Evolutionary conservation across 1,284 basidiomycete species (phyloP).

Genomic region (Laetiporus sulphureus): DNA sequence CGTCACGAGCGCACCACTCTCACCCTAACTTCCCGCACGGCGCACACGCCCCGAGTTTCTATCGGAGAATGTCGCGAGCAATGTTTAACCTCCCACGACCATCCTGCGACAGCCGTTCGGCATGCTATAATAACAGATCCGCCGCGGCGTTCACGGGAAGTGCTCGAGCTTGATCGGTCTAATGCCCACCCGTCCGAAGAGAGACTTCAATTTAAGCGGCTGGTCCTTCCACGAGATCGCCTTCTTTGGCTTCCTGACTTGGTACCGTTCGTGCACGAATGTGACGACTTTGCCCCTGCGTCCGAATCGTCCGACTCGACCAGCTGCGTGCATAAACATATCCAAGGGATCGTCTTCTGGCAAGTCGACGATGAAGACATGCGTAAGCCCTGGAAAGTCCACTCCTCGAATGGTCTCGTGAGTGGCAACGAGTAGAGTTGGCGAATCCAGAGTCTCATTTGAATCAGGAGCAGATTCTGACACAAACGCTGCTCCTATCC

Average conservation of each 20-base stretch:
- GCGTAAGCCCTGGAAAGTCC: slow-evolving; percentile 62
- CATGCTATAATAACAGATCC: neutral
- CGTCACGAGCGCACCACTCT: too few species aligned
- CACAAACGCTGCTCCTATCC: slow-evolving; percentile 39
- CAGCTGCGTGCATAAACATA: slow-evolving; percentile 63
- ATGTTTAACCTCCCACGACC: slow-evolving; percentile 1
- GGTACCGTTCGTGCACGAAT: slow-evolving; percentile 37
- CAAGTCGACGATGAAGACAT: slow-evolving; percentile 67
- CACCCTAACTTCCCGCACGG: too few species aligned
- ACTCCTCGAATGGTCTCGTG: slow-evolving; percentile 62
- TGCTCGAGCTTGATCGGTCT: slow-evolving; percentile 29
- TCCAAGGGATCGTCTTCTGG: slow-evolving; percentile 47
- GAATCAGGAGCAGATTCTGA: too few species aligned
- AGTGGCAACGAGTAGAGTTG: slow-evolving; percentile 61
- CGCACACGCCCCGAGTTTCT: too few species aligned
- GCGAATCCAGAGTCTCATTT: too few species aligned
- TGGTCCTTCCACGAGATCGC: slow-evolving; percentile 30
- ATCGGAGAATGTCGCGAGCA: too few species aligned
- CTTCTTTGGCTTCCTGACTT: slow-evolving; percentile 22
- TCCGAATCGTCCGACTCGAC: slow-evolving; percentile 71
- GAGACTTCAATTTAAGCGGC: slow-evolving; percentile 35
- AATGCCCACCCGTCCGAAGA: slow-evolving; percentile 42
- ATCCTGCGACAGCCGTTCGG: neutral
- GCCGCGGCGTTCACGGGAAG: slow-evolving; percentile 33
- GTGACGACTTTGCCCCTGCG: slow-evolving; percentile 56